Evolutionary conservation across 2,329 filamentous ascomycete genomes (phyloP), one percentile per base, ranked within the genome.

Genomic region (Epichloe festucae): DNA sequence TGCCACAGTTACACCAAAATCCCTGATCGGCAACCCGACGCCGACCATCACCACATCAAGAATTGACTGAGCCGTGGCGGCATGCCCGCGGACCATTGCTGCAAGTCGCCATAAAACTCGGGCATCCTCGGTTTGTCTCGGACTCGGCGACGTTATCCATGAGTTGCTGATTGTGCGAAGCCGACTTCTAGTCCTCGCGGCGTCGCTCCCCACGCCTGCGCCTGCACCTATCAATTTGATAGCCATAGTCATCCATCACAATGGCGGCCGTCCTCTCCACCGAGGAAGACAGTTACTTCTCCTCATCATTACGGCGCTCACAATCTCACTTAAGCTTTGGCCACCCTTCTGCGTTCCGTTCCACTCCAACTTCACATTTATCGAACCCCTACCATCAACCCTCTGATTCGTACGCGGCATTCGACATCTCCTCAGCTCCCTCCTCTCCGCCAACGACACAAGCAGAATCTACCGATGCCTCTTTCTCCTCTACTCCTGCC

Each of bases 401-500:
- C 3, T 65, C 72, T 46, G 70, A 70, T 51, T 62, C 65, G 39
- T 73, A 71, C 42, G 65, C 72, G 45, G 72, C 71, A 46, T 76
- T 76, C 14, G 70, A 69, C 46, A 66, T 68, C 11, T 81, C 77
- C 3, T 80, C 79, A 3, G 67, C 71, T 2, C 71, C 76, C n/a
- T 79, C 78, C 0, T 81, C 79, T 35, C 78, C 79, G 27, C 71
- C 70, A 50, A 73, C 73, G 14, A 55, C 73, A 38, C 73, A 74
- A 51, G 69, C 69, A 51, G 77, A 79, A 55, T 78, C 69, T 63
- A 81, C 69, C 21, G 70, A 75, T 52, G 73, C 75, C 4, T 83
- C 81, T 2, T 78, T 75, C 62, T 72, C 74, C 23, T 84, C 82
- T 2, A 85, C 81, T 3, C 77, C 81, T 4, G 75, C 77, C 17